A percentile compares a stretch with the other conserved stretches of the same genome.
Evolutionary conservation across 73 alveolate genomes (phyloP).

Genomic region (Symbiodinium natans): DNA sequence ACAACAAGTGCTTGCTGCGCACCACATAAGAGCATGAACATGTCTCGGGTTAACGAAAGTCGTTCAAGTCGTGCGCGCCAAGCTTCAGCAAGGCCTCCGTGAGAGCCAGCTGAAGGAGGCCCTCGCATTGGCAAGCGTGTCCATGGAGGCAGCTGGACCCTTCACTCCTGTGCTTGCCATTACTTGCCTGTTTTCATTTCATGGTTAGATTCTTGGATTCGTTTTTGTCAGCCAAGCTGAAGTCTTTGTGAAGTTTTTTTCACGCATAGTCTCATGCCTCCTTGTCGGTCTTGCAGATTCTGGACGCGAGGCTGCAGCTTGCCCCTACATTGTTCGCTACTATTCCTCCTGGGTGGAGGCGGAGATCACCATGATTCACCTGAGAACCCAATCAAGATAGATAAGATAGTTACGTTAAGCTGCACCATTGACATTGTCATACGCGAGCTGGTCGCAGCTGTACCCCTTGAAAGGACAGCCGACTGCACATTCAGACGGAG

Average conservation of each 20-base stretch:
- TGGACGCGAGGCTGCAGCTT: slow-evolving; percentile 4
- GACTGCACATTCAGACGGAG: background rate
- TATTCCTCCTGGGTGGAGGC: slow-evolving; percentile 74
- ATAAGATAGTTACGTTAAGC: background rate
- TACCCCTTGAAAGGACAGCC: no score
- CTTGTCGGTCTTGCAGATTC: no score
- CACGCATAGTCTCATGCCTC: no score
- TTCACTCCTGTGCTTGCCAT: no score
- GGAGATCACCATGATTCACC: no score
- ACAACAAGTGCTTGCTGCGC: no score
- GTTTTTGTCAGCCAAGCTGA: background rate
- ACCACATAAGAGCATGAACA: no score
- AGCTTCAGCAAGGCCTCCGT: background rate
- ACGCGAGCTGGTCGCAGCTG: no score
- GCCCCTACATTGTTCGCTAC: slow-evolving; percentile 86
- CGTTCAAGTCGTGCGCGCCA: no score
- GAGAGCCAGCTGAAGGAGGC: background rate
- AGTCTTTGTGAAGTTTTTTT: background rate
- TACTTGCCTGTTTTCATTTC: no score
- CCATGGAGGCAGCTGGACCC: background rate
- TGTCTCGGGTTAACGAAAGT: no score
- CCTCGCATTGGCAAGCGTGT: background rate
- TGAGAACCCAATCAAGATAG: background rate
- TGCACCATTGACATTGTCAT: background rate
- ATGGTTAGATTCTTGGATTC: no score